Percentiles rank a stretch among this genome's conserved stretches.
Evolutionary conservation across 441 rosid genomes (phyloP).

Genomic region (Croton laevigatus): DNA sequence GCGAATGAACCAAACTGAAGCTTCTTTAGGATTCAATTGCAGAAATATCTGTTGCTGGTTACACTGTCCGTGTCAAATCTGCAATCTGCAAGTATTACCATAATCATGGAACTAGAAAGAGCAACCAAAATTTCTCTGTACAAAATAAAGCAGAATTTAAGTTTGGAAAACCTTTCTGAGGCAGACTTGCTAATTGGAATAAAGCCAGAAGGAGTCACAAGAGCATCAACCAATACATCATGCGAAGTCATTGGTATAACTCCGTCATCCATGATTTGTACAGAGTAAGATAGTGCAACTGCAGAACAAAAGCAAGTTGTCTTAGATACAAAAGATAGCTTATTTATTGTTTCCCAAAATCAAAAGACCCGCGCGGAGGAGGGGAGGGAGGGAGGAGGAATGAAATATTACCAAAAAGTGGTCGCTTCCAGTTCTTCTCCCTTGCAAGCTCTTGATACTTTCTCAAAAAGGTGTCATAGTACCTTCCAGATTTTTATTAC

Average conservation of each 20-base stretch:
- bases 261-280: conserved; percentile 70
- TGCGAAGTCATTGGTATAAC: conserved; percentile 53
- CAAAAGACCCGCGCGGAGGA: too few species aligned
- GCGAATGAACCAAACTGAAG: neutral
- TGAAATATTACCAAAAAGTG: conserved; percentile 56
- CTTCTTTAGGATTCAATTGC: neutral
- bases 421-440: conserved; percentile 61
- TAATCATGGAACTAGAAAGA: conserved; percentile 11
- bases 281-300: conserved; percentile 83
- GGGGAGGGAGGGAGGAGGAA: conserved; percentile 6
- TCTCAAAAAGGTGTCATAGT: conserved; percentile 77
- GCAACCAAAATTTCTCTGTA: conserved; percentile 5
- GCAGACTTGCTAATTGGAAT: conserved; percentile 50
- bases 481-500: conserved; percentile 39
- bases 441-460: conserved; percentile 62
- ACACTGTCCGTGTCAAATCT: conserved; percentile 23
- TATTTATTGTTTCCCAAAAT: neutral
- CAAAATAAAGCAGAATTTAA: conserved; percentile 3
- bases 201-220: conserved; percentile 67
- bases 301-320: conserved; percentile 26
- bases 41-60: neutral
- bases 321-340: neutral
- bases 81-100: conserved; percentile 29
- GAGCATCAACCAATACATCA: conserved; percentile 67
- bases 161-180: conserved; percentile 28